Base-by-base conservation (phyloP, 1,284 basidiomycete species). In the Phylloboletellus chloephorus region DNA sequence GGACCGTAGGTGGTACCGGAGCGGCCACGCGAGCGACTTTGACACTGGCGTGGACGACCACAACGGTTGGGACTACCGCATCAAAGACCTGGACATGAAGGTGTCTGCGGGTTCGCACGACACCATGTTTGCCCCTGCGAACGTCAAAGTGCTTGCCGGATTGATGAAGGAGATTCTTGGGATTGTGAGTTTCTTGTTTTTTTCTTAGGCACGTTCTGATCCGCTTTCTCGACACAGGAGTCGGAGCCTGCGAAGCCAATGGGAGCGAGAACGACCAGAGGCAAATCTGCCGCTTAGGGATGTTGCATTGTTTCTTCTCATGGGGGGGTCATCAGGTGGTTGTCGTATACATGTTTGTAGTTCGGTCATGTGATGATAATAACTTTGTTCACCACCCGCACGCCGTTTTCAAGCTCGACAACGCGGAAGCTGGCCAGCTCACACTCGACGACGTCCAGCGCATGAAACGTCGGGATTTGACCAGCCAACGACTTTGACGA, bases 101-200 rank as follows among this genome's bases (percentile, higher is more conserved):
- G 11, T 60, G 12, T 47, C 59, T 0, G 43, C 49, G 5, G 57
- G 59, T 11, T 10, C 47, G 4, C 57, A 61, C 19, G 57, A 59
- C 43, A 56, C 59, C 2, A 61, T 61, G 57, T 61, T 59, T 30
- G 49, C 55, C 2, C 57, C 59, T 31, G 57, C 57, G 7, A 51
- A 61, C 23, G 59, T 60, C 12, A 59, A 59, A 21, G 51, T 52
- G 4, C 59, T 59, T 2, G 57, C 59, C 15, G 43, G 49, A 0
- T 52, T 58, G 29, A 37, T 61, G 31, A 62, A 60, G 37, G 58
- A 53, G n/a, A 25, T 49, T 39, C 40, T 57, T 21, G 47, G 50
- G 5, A 43, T 46, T 13, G 52, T 56, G 29, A 43, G 55, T 42
- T n/a, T n/a, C 12, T 9, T 13, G 4, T 22, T 15, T 31, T 8